Conservation (phyloP, 495 filamentous ascomycete genomes). For the Aspergillus steynii region DNA sequence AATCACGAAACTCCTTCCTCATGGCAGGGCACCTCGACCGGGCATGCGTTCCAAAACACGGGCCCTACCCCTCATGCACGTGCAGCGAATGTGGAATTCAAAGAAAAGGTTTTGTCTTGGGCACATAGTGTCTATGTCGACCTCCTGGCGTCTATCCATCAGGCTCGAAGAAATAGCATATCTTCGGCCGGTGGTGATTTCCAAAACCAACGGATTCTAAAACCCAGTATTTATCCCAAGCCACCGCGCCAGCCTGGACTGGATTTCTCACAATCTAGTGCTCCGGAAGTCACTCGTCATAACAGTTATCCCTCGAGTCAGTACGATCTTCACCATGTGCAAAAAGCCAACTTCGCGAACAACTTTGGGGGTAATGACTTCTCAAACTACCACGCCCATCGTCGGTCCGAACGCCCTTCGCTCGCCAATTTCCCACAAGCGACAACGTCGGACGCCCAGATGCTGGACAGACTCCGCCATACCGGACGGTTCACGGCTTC, state of each 20-base stretch:
- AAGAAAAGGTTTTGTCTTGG: constrained; percentile 79
- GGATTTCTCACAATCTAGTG: constrained; percentile 38
- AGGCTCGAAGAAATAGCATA: constrained; percentile 49
- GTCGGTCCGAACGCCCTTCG: constrained; percentile 29
- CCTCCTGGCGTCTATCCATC: constrained; percentile 73
- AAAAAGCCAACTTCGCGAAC: not conserved
- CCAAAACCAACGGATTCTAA: constrained; percentile 40
- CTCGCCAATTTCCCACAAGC: constrained; percentile 30
- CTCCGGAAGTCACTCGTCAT: constrained; percentile 36
- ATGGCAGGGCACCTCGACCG: constrained; percentile 30
- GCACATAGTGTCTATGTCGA: constrained; percentile 89
- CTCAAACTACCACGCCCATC: constrained; percentile 15
- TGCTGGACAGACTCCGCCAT: constrained; percentile 32
- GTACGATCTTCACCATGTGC: constrained; percentile 28
- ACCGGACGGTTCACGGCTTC: constrained; percentile 31
- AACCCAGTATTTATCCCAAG: constrained; percentile 63
- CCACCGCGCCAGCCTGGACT: constrained; percentile 55
- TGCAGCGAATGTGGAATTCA: constrained; percentile 60
- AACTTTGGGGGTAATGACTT: constrained; percentile 1
- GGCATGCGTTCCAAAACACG: constrained; percentile 24
- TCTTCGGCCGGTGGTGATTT: constrained; percentile 35
- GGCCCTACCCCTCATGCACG: constrained; percentile 22
- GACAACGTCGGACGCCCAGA: constrained; percentile 23
- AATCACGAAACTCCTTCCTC: constrained; percentile 17
- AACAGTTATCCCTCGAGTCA: constrained; percentile 45